Evolutionary conservation across 495 filamentous ascomycete genomes (phyloP), one percentile per base, ranked within the genome.

Genomic region (Penicillium taxi): DNA sequence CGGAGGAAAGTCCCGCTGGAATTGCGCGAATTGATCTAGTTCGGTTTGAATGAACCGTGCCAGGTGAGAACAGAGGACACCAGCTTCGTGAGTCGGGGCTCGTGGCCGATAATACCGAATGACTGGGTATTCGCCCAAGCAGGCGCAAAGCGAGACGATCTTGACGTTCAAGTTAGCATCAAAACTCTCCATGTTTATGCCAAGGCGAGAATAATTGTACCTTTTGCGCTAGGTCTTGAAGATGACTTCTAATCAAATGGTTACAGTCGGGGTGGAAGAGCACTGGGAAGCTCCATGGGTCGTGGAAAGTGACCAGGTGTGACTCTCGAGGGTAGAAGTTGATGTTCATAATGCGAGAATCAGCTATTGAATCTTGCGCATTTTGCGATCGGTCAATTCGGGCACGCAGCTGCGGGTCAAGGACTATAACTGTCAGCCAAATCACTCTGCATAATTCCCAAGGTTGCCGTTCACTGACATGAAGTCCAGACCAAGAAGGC

Each of bases 221-320:
- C 77, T 93, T 96, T 53, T 87, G 82, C 12, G 93, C 86, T 13
- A 96, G 61, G 17, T 77, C 72, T 52, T 83, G 73, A 66, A 98
- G 73, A 50, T 98, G 90, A 26, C 70, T 67, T 25, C 77, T 72
- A 23, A 96, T 80, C 29, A 96, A 70, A 42, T 81, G 70, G 52
- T 89, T 90, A 60, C 93, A 96, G 32, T 71, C 74, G 8, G 91
- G 90, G 55, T 96, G 89, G 66, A 82, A 98, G 34, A 98, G 63
- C 8, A 90, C 74, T 3, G 86, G 89, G 53, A 96, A 96, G 61
- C 88, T 95, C 72, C 80, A 93, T 1, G 93, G 90, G 57, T 96
- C 91, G 38, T 83, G 72, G 44, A 96, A 94, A 1, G 86, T 94
- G 43, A 95, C 67, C 21, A 98, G 61, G 50, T 86, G 85, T 9